phyloP scores from a whole-genome alignment of 1,139 yeast species.

The Pichia sp. region DNA sequence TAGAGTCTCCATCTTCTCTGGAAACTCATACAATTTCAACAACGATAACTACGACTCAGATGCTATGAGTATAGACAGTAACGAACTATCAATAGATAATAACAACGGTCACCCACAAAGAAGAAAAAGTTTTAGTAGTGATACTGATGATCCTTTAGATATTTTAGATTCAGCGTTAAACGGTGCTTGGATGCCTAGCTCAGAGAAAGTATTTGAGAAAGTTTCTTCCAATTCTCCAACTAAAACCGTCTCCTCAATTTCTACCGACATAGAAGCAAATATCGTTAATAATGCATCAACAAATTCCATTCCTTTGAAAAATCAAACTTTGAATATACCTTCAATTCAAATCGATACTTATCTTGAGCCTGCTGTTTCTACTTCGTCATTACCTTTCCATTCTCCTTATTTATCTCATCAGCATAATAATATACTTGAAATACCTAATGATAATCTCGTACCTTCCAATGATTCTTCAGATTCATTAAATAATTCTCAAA shows the following conservation, averaged over 20 bases:
- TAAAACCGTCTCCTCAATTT: background rate
- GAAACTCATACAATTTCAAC: background rate
- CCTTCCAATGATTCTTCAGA: no score
- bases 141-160: background rate
- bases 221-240: background rate
- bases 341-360: no score
- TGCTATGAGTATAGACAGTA: background rate
- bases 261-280: background rate
- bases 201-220: background rate
- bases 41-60: background rate
- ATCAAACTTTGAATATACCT: no score
- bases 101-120: background rate
- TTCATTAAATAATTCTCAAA: background rate
- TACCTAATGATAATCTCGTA: no score
- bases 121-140: background rate
- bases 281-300: no score
- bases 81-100: background rate
- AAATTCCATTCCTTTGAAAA: no score
- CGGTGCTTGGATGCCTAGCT: conserved; percentile 13
- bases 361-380: no score
- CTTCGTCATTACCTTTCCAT: no score
- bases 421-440: no score
- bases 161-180: conserved; percentile 7
- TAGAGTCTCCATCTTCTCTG: background rate
- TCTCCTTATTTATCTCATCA: no score